Evolutionary conservation across 495 filamentous ascomycete species (phyloP), one percentile per base, ranked within the genome.

Genomic region (Astrothelium macrocarpum): DNA sequence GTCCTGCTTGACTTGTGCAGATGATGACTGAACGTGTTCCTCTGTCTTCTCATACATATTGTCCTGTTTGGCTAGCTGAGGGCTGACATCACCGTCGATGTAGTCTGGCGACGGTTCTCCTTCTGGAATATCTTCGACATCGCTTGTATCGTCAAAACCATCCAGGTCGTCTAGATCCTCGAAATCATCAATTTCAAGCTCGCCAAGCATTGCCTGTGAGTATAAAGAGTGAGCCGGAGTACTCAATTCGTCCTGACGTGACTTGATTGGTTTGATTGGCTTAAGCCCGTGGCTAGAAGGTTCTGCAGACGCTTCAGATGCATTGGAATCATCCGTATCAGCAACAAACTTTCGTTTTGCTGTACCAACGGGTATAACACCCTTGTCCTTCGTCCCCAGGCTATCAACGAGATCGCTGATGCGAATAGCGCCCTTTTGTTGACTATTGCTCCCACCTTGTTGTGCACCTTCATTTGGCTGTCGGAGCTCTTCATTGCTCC

Each of bases 371-470:
- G 49, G 3, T 9, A 11, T 56, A 5, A 25, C 9, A 16, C 5
- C 29, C 23, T 29, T 56, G 20, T 56, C 49, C 29, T 56, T 56
- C 25, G 49, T 56, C 5, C 49, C n/a, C 3, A 29, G 25, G 25
- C 25, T 56, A 56, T 56, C 5, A 29, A 56, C 49, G 16, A 56
- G 49, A 56, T 56, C 49, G 29, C 20, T n/a, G 49, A 56, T 56
- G 25, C 49, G 49, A 4, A 56, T 5, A 56, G 49, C 49, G 4
- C 49, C 29, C 25, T 56, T 56, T 56, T 12, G 25, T 25, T 56
- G 23, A 2, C 20, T 29, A 11, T 26, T 56, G 25, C 25, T 29
- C 11, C 9, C 49, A 28, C 23, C 9, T 9, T 56, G 49, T 9
- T 56, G 23, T 10, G n/a, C 7, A 56, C 9, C 29, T 28, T 11